phyloP scores from a whole-genome alignment of 2,329 filamentous ascomycete species.

The Fusarium zealandicum region DNA sequence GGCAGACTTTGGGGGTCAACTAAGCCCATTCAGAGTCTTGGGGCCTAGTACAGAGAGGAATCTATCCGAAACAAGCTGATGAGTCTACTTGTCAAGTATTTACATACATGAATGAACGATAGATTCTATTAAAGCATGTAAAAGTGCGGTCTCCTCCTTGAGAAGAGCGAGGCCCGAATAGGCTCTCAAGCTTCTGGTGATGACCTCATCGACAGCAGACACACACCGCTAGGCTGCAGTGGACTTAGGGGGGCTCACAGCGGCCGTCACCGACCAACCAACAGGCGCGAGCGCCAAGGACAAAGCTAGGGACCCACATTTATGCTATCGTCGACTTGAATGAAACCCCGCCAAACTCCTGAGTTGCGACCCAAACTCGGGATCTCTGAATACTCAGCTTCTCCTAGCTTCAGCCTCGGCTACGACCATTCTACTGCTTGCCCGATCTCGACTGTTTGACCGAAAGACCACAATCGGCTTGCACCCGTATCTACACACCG shows the following conservation, averaged over 20 bases:
- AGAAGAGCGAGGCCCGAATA: slow-evolving; percentile 22
- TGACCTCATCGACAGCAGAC: slow-evolving; percentile 37
- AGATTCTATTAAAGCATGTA: too few species aligned
- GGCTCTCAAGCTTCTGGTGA: slow-evolving; percentile 17
- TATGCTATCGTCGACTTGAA: slow-evolving; percentile 23
- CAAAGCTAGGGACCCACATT: slow-evolving; percentile 17
- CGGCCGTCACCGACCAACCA: slow-evolving; percentile 30
- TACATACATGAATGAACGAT: too few species aligned
- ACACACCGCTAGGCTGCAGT: slow-evolving; percentile 22
- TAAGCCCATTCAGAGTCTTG: too few species aligned
- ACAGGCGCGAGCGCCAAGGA: slow-evolving; percentile 9
- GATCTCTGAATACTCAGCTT: slow-evolving; percentile 15
- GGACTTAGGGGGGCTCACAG: slow-evolving; percentile 9
- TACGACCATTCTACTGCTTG: slow-evolving; percentile 25
- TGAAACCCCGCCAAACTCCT: slow-evolving; percentile 43
- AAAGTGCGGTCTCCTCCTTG: too few species aligned
- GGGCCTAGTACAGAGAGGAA: too few species aligned
- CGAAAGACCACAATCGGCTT: too few species aligned
- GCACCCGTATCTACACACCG: too few species aligned
- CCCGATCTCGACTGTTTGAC: slow-evolving; percentile 33
- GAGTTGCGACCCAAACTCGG: slow-evolving; percentile 26
- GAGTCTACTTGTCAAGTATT: too few species aligned
- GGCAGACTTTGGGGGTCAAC: too few species aligned
- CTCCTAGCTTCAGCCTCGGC: slow-evolving; percentile 17
- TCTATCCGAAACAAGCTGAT: too few species aligned